A percentile compares a stretch with the other conserved stretches of the same genome.
phyloP scores from a whole-genome alignment of 495 filamentous ascomycete genomes.

The Aspergillus sclerotiicarbonarius region DNA sequence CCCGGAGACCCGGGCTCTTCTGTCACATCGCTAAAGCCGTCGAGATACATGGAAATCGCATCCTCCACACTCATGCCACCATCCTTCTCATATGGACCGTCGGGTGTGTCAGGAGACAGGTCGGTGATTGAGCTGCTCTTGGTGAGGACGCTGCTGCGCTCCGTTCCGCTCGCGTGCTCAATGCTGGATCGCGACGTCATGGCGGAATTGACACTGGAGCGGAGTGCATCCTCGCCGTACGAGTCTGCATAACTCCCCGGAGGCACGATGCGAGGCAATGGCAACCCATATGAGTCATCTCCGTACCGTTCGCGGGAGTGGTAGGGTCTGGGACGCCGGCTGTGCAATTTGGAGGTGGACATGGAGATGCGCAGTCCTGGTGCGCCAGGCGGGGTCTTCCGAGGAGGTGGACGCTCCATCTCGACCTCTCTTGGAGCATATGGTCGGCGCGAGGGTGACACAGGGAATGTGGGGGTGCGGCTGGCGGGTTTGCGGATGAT shows the following conservation, averaged over 20 bases:
- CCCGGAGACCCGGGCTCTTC: constrained; percentile 42
- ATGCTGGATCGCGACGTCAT: constrained; percentile 68
- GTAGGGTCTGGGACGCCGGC: constrained; percentile 27
- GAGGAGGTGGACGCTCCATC: constrained; percentile 25
- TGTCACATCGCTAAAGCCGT: constrained; percentile 67
- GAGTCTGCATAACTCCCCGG: constrained; percentile 17
- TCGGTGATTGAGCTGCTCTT: constrained; percentile 74
- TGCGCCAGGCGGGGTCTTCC: constrained; percentile 28
- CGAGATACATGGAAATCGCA: constrained; percentile 89
- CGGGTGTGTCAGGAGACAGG: constrained; percentile 56
- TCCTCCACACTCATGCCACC: constrained; percentile 85
- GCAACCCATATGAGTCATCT: constrained; percentile 29
- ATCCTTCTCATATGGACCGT: constrained; percentile 56
- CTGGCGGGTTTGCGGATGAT: constrained; percentile 19
- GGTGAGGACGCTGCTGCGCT: constrained; percentile 77
- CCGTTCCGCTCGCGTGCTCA: constrained; percentile 66
- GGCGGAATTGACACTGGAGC: constrained; percentile 71
- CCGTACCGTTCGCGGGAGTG: constrained; percentile 28
- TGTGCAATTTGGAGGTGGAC: constrained; percentile 35
- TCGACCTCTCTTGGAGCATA: constrained; percentile 25
- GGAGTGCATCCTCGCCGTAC: constrained; percentile 52
- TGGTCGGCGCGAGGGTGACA: constrained; percentile 21
- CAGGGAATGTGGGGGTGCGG: constrained; percentile 22
- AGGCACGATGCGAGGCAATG: constrained; percentile 32
- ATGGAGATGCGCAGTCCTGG: constrained; percentile 42